A percentile compares a stretch with the other conserved stretches of the same genome.
These are phyloP conservation scores for Geotrichum histeridarum DNA, from an alignment of 1,139 yeast species.

Conservation along the genomic window DNA sequence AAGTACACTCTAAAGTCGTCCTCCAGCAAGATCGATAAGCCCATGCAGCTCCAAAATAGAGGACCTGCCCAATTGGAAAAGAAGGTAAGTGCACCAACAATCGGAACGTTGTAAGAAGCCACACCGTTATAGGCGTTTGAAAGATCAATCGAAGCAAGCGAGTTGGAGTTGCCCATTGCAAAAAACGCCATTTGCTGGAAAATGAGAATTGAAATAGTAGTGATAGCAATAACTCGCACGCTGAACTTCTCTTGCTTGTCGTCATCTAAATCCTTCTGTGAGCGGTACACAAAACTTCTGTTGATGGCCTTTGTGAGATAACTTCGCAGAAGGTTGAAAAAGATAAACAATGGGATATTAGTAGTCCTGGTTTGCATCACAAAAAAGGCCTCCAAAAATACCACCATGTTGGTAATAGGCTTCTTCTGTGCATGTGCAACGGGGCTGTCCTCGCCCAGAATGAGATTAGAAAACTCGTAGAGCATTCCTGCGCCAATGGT, in stretches of 20 bases:
- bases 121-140: constrained; percentile 92
- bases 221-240: constrained; percentile 22
- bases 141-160: constrained; percentile 83
- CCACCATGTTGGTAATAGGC: constrained; percentile 44
- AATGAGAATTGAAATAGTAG: constrained; percentile 33
- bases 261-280: constrained; percentile 14
- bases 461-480: constrained; percentile 28
- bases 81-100: constrained; percentile 76
- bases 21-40: constrained; percentile 46
- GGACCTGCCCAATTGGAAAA: constrained; percentile 81
- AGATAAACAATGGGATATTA: constrained; percentile 65
- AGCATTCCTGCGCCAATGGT: constrained; percentile 29
- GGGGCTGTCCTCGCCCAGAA: constrained; percentile 19
- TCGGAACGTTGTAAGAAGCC: constrained; percentile 56
- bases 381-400: constrained; percentile 50
- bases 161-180: constrained; percentile 86
- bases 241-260: constrained; percentile 15
- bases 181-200: constrained; percentile 76
- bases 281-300: constrained; percentile 22
- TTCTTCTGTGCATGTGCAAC: constrained; percentile 20
- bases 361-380: constrained; percentile 64
- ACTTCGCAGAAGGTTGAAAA: constrained; percentile 40
- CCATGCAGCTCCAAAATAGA: constrained; percentile 70
- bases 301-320: constrained; percentile 25
- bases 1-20: constrained; percentile 23